Evolutionary conservation across 768 basidiomycete species (phyloP).

Genomic region (Psilocybe cyanescens): DNA sequence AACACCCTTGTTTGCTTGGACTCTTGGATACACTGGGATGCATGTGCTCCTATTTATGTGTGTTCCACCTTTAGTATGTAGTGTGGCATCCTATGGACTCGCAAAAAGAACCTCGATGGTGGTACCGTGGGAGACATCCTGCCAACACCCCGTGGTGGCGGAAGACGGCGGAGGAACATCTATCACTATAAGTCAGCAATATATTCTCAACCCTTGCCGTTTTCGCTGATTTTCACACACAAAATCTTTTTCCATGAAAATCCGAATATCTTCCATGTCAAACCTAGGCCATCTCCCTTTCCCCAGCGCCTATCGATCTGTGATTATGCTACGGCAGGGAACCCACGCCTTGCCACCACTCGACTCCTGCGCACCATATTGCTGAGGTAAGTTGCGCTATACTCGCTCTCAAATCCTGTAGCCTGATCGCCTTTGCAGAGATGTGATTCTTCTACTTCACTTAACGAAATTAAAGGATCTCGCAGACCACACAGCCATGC

Average conservation of each 20-base stretch:
- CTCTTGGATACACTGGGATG: background rate
- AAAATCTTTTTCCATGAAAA: too few relatives aligned
- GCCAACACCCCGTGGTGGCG: background rate
- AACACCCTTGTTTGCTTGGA: too few relatives aligned
- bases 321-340: too few relatives aligned
- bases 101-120: background rate
- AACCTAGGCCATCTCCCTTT: too few relatives aligned
- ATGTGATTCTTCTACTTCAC: background rate
- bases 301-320: too few relatives aligned
- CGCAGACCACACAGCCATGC: background rate
- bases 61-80: background rate
- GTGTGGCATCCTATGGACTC: background rate
- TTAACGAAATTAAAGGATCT: background rate
- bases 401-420: background rate
- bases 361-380: too few relatives aligned
- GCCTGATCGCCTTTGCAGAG: background rate
- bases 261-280: too few relatives aligned
- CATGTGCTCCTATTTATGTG: background rate
- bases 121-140: background rate
- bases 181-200: too few relatives aligned
- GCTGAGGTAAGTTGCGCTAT: background rate
- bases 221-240: too few relatives aligned
- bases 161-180: too few relatives aligned
- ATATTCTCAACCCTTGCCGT: too few relatives aligned
- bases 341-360: too few relatives aligned